phyloP scores from a whole-genome alignment of 305 asterid species.

The Solanum aculeatissimum region DNA sequence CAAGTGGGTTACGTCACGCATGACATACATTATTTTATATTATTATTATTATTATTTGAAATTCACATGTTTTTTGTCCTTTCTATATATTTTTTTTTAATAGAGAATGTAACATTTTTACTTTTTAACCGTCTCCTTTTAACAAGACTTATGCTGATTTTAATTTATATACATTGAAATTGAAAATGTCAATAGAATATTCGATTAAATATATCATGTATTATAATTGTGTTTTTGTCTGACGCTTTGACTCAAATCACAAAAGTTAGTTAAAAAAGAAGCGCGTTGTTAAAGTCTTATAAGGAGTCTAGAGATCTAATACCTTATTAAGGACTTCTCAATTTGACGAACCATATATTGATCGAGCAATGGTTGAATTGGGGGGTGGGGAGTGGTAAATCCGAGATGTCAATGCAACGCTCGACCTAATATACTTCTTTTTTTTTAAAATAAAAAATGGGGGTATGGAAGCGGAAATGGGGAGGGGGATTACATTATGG shows the following conservation, averaged over 20 bases:
- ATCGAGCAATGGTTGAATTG: neutral
- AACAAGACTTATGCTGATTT: neutral
- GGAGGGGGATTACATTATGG: too few relatives aligned
- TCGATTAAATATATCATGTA: too few relatives aligned
- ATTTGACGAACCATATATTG: neutral
- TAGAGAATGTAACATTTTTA: neutral
- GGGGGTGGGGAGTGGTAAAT: neutral
- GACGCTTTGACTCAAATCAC: too few relatives aligned
- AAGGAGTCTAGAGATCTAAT: too few relatives aligned
- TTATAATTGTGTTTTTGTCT: too few relatives aligned
- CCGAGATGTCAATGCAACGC: neutral
- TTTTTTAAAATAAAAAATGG: too few relatives aligned
- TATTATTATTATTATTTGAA: neutral
- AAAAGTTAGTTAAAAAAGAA: too few relatives aligned
- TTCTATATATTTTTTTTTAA: neutral
- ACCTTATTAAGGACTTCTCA: neutral
- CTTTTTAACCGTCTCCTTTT: neutral
- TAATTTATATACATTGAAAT: too few relatives aligned
- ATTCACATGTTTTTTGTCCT: neutral
- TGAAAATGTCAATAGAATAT: too few relatives aligned
- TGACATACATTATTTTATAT: neutral
- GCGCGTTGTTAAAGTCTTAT: too few relatives aligned
- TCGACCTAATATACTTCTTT: neutral
- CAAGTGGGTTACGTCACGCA: neutral
- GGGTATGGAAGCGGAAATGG: too few relatives aligned